Evolutionary conservation across 768 basidiomycete genomes (phyloP), one percentile per base, ranked within the genome.

Genomic region (Scleroderma bovista): DNA sequence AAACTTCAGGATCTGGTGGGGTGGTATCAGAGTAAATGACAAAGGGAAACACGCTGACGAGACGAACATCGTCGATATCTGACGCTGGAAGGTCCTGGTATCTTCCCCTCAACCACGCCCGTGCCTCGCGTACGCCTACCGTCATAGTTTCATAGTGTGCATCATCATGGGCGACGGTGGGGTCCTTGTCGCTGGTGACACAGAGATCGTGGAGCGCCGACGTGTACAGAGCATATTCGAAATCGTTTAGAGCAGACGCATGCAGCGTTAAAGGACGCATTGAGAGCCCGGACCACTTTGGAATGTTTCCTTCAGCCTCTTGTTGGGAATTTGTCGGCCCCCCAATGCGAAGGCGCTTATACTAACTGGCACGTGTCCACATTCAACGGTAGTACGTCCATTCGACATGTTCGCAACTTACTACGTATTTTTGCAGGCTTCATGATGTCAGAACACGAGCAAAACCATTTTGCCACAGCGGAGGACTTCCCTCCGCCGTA

Each of bases 51-150:
- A 37, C 13, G 11, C 20, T 20, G 37, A 19, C 8, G 19, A 34
- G 36, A 70, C 78, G 51, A 56, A 87, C 86, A 56, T 67, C 60
- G 66, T 89, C 88, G 36, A 90, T 77, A 37, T 71, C 72, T 8
- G 68, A 57, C 1, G 73, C 73, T 12, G 73, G 61, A 6, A 89
- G 60, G 54, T 75, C 69, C 6, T 78, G 68, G 58, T 86, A 89
- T 51, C 86, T 71, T 12, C 88, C 88, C 20, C 84, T 69, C 44
- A 90, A 66, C 87, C 87, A 90, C 4, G 84, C 87, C 34, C 86
- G 71, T 10, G 75, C 82, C 61, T 90, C 88, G 26, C 87, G 76
- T 3, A 71, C 75, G 36, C 83, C 76, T 11, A 88, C 69, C 4
- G 63, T 55, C 46, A 79, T 72, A 16, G 66, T 62, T 51, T 85